Conservation (phyloP, 495 filamentous ascomycete species). For the Trichoderma asperelloides region DNA sequence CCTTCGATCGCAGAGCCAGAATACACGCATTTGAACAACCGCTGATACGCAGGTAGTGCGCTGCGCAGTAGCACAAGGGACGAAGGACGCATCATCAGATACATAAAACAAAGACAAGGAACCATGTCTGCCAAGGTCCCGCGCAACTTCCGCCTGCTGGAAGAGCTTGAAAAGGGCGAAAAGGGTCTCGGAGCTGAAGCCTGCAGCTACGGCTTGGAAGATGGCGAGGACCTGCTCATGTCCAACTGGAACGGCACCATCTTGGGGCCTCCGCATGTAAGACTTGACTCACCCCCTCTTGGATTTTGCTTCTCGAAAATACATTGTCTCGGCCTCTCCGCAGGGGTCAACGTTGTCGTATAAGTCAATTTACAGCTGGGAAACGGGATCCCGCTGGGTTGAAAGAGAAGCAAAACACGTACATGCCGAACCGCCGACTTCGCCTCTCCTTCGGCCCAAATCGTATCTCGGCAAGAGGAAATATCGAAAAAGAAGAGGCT, state of each 20-base stretch:
- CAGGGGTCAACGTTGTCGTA: too few species aligned
- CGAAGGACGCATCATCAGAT: too few species aligned
- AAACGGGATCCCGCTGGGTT: too few species aligned
- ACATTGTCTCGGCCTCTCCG: too few species aligned
- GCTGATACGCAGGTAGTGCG: neutral
- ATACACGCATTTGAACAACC: neutral
- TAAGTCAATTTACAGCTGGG: too few species aligned
- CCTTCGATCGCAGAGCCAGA: neutral
- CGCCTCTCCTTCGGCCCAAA: neutral
- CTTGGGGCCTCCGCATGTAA: conserved; percentile 88
- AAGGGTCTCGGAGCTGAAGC: conserved; percentile 97
- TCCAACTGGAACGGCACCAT: conserved; percentile 98
- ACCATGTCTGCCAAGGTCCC: conserved; percentile 68
- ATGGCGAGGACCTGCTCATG: conserved; percentile 94
- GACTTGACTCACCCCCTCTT: conserved; percentile 16
- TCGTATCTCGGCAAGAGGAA: neutral
- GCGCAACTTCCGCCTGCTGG: conserved; percentile 88
- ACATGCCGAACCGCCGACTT: too few species aligned
- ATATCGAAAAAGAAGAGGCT: neutral
- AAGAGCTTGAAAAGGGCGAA: conserved; percentile 98
- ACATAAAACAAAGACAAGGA: neutral
- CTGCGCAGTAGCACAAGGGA: neutral
- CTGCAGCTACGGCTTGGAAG: conserved; percentile 91
- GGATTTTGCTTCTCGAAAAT: neutral
- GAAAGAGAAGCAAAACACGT: too few species aligned